These are phyloP conservation scores for Sporothrix variecibatus DNA, from an alignment of 2,329 filamentous ascomycete genomes.

Conservation along the genomic window DNA sequence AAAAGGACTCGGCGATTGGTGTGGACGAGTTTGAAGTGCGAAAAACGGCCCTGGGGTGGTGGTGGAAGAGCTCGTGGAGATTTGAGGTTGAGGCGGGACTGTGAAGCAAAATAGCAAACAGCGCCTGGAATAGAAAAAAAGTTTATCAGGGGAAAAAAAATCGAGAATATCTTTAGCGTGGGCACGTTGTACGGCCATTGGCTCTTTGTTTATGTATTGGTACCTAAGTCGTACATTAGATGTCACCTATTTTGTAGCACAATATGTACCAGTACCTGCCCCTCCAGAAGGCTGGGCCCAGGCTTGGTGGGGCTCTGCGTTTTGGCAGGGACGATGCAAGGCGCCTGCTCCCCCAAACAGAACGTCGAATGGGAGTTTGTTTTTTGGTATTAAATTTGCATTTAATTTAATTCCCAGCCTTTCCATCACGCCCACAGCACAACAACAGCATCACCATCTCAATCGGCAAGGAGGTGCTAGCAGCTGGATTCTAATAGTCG, in stretches of 20 bases:
- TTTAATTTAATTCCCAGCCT: constrained; percentile 16
- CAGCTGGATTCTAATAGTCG: too few relatives aligned
- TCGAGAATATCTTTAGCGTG: constrained; percentile 14
- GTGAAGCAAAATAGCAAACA: constrained; percentile 6
- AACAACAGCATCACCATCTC: background rate
- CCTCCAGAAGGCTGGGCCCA: constrained; percentile 14
- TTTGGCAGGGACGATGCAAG: constrained; percentile 7
- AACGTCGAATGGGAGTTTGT: background rate
- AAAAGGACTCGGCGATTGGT: background rate
- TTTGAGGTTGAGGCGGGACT: background rate
- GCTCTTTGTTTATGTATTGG: background rate
- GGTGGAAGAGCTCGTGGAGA: background rate
- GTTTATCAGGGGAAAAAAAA: constrained; percentile 22
- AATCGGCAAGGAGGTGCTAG: background rate
- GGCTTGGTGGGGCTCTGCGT: constrained; percentile 8
- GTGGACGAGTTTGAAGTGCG: background rate
- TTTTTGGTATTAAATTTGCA: background rate
- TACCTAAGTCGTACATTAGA: background rate
- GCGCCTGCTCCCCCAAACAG: background rate
- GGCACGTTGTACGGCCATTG: constrained; percentile 18
- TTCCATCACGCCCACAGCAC: background rate
- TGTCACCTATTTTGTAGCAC: background rate
- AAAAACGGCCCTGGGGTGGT: background rate
- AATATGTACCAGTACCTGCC: constrained; percentile 13
- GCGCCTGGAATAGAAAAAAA: constrained; percentile 17